A percentile compares a stretch with the other conserved stretches of the same genome.
Conservation (phyloP, 345 rosid genomes). For the Eucalyptus coolabah region DNA sequence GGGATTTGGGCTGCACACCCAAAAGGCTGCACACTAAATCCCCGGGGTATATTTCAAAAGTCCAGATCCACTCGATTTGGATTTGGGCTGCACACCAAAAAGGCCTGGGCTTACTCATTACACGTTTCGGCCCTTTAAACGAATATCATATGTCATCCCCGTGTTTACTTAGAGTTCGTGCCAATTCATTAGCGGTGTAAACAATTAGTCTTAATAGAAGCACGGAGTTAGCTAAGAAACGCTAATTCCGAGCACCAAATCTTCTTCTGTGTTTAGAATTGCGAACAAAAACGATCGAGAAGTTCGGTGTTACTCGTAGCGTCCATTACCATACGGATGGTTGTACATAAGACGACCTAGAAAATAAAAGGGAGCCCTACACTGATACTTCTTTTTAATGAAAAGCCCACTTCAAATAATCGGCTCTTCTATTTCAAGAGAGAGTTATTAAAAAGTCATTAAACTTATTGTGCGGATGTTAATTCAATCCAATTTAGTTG, state of each 20-base stretch:
- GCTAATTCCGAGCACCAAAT: not conserved
- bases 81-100: not conserved
- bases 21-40: no score
- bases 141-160: not conserved
- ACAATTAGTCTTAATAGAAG: not conserved
- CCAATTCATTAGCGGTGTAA: not conserved
- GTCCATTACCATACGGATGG: accelerated
- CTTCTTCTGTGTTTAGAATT: not conserved
- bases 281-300: not conserved
- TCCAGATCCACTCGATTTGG: not conserved
- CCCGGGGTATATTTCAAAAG: not conserved
- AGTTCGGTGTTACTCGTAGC: not conserved
- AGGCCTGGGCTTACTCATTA: not conserved
- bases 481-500: not conserved
- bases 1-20: not conserved
- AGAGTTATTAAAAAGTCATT: no score
- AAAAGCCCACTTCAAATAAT: not conserved
- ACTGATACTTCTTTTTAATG: not conserved
- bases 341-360: not conserved
- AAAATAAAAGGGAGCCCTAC: not conserved
- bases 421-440: not conserved
- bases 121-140: not conserved
- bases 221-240: not conserved
- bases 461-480: no score
- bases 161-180: not conserved